Conservation (phyloP, 1,284 basidiomycete species). For the Leccinum fallax region DNA sequence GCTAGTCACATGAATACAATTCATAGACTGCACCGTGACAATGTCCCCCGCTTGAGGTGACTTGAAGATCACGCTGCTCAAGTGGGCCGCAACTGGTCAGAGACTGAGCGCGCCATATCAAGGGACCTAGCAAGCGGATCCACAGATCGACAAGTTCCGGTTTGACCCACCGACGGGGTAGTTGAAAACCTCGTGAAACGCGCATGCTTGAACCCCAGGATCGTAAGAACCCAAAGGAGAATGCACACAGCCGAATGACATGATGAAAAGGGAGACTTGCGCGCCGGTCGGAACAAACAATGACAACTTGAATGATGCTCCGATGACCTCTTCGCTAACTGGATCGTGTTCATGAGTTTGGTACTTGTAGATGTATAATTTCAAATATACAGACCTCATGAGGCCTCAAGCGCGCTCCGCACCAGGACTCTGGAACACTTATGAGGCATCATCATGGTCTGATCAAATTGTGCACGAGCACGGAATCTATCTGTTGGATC, state of each 20-base stretch:
- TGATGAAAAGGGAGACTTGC: conserved; percentile 8
- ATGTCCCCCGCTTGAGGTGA: conserved; percentile 4
- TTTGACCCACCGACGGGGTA: conserved; percentile 14
- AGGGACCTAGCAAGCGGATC: conserved; percentile 6
- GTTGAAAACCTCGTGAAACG: conserved; percentile 20
- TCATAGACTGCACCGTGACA: conserved; percentile 2
- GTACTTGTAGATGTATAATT: conserved; percentile 21
- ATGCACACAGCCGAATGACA: conserved; percentile 29
- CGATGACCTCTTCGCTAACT: conserved; percentile 7
- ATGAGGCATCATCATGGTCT: conserved; percentile 1
- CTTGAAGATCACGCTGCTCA: conserved; percentile 8
- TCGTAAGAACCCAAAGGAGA: conserved; percentile 23
- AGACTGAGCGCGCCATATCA: neutral
- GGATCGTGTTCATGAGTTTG: conserved; percentile 14
- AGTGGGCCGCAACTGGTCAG: neutral
- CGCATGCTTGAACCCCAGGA: conserved; percentile 21
- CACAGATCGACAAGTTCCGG: neutral
- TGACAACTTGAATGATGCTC: conserved; percentile 9
- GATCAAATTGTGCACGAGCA: conserved; percentile 9
- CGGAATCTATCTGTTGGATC: conserved; percentile 12
- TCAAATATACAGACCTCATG: conserved; percentile 19
- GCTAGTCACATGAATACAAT: conserved; percentile 3
- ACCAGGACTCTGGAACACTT: conserved; percentile 4
- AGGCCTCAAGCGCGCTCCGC: neutral
- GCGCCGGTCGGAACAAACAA: conserved; percentile 3